Conservation (phyloP, 1,284 basidiomycete species). For the Tylopilus orsonianus region DNA sequence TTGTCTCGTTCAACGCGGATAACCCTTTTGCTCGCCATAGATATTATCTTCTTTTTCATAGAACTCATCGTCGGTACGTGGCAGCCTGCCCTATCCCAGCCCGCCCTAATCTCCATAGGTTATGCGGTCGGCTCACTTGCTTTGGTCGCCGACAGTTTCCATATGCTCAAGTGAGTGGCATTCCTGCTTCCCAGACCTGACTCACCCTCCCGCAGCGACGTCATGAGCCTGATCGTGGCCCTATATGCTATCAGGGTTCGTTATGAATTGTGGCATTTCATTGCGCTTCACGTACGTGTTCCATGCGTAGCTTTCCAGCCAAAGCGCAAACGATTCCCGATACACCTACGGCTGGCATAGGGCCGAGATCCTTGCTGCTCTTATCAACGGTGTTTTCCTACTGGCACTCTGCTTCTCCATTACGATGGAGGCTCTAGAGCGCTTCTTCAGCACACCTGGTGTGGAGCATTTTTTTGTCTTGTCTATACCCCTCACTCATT, state of each 20-base stretch:
- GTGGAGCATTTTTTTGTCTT: constrained; percentile 22
- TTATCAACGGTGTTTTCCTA: constrained; percentile 96
- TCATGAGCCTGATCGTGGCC: constrained; percentile 92
- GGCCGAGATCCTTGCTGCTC: constrained; percentile 95
- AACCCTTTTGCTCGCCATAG: constrained; percentile 80
- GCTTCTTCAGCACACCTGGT: constrained; percentile 87
- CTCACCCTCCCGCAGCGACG: constrained; percentile 62
- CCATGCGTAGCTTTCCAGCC: constrained; percentile 51
- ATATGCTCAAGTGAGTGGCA: constrained; percentile 87
- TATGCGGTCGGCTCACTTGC: constrained; percentile 95
- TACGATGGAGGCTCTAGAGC: constrained; percentile 87
- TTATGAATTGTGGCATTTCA: constrained; percentile 1
- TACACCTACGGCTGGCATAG: constrained; percentile 98
- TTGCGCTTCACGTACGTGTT: constrained; percentile 6
- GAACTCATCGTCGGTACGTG: constrained; percentile 80
- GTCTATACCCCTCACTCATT: constrained; percentile 10
- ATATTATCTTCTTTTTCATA: constrained; percentile 89
- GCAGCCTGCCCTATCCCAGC: background rate
- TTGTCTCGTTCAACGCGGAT: constrained; percentile 78
- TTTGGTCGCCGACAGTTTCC: constrained; percentile 95
- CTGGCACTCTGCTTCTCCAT: constrained; percentile 96
- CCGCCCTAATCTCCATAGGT: constrained; percentile 44
- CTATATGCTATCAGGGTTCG: constrained; percentile 93
- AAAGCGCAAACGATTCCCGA: constrained; percentile 48
- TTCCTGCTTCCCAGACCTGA: background rate